phyloP scores from a whole-genome alignment of 2,329 filamentous ascomycete species.

The Davidsoniella neocaledoniae region DNA sequence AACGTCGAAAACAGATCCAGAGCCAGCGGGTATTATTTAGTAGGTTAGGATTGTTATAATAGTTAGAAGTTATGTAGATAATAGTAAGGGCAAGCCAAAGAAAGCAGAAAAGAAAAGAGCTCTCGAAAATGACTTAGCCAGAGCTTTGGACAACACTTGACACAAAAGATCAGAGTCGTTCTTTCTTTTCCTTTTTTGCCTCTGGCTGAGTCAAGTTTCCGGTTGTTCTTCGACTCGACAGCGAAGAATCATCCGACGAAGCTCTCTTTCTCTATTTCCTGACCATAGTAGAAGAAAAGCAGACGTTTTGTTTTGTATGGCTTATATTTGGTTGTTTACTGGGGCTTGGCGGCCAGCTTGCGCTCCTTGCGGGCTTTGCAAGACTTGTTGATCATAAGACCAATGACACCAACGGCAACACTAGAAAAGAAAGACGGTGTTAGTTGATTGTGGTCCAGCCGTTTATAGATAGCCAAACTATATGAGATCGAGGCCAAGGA shows the following conservation, averaged over 20 bases:
- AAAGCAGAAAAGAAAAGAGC: background rate
- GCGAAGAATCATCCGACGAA: background rate
- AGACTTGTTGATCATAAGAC: slow-evolving; percentile 20
- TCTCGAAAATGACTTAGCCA: background rate
- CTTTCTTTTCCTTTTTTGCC: background rate
- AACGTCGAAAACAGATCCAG: no score
- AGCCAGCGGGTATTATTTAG: no score
- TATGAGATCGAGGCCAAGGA: background rate
- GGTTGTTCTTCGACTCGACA: background rate
- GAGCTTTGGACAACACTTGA: background rate
- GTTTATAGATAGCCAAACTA: background rate
- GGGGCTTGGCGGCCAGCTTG: slow-evolving; percentile 15
- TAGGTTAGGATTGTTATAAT: no score
- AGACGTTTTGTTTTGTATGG: background rate
- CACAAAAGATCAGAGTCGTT: background rate
- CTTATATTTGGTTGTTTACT: slow-evolving; percentile 1
- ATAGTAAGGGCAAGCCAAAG: background rate
- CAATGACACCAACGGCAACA: slow-evolving; percentile 21
- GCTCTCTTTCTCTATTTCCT: background rate
- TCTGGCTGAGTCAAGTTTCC: background rate
- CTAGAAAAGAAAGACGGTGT: slow-evolving; percentile 12
- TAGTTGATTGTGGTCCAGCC: background rate
- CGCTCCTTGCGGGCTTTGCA: slow-evolving; percentile 20
- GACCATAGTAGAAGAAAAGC: background rate
- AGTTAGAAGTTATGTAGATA: no score